phyloP scores from a whole-genome alignment of 129 eudicot genomes.

The Chrysanthemum seticuspe region DNA sequence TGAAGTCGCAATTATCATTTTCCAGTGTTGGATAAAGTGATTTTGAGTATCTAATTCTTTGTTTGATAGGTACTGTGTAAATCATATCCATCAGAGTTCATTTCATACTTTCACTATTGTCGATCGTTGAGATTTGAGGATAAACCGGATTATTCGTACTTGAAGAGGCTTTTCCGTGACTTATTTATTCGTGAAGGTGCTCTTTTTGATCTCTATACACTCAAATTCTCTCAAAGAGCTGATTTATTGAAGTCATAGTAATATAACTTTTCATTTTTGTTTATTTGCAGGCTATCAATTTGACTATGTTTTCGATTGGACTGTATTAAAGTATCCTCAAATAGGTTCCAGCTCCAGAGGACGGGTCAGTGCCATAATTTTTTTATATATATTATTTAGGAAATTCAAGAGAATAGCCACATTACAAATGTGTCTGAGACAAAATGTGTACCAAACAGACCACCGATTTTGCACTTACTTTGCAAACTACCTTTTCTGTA shows the following conservation, averaged over 20 bases:
- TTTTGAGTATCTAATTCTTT: background rate
- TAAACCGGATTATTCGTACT: conserved; percentile 93
- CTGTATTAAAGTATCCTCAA: conserved; percentile 97
- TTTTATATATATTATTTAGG: too few species aligned
- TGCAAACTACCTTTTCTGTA: background rate
- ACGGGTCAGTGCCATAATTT: conserved; percentile 46
- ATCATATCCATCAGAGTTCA: conserved; percentile 93
- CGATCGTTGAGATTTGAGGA: conserved; percentile 96
- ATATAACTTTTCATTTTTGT: background rate
- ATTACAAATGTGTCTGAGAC: too few species aligned
- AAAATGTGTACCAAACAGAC: too few species aligned
- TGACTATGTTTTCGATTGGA: conserved; percentile 98
- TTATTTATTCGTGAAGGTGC: conserved; percentile 95
- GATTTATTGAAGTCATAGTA: background rate
- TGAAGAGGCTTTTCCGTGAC: conserved; percentile 96
- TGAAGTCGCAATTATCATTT: background rate
- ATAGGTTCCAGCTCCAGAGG: conserved; percentile 78
- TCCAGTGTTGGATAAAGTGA: background rate
- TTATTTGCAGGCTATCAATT: conserved; percentile 79
- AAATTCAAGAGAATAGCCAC: too few species aligned
- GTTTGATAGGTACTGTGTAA: conserved; percentile 77
- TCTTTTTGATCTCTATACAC: background rate
- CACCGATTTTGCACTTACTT: too few species aligned
- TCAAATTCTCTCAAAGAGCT: too few species aligned
- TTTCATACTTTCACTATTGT: conserved; percentile 89